These are phyloP conservation scores for Musa balbisiana DNA, from an alignment of 202 grass and related monocot genomes.

Conservation along the genomic window DNA sequence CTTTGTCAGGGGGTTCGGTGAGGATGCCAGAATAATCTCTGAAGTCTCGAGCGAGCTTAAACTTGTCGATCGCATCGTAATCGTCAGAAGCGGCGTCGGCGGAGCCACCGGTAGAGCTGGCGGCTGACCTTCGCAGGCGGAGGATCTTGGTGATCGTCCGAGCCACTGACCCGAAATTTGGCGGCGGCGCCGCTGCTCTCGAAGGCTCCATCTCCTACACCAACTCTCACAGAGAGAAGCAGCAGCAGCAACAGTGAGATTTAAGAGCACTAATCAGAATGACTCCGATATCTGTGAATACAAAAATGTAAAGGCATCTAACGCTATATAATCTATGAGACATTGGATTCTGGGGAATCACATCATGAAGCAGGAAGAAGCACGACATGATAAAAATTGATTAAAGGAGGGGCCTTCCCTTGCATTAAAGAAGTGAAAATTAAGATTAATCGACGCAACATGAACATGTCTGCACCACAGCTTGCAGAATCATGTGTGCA, in stretches of 20 bases:
- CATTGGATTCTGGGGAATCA: not conserved
- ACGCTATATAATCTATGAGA: not conserved
- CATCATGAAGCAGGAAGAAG: not conserved
- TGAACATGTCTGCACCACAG: not conserved
- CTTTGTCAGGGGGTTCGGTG: not conserved
- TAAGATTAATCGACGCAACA: not conserved
- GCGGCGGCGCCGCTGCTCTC: not conserved
- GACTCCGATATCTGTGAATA: not conserved
- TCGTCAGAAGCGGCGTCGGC: not conserved
- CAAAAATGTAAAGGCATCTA: not conserved
- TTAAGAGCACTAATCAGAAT: not conserved
- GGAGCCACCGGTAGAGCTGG: not conserved
- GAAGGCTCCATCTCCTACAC: not conserved
- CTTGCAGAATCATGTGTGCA: not conserved
- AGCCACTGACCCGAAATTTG: conserved; percentile 3
- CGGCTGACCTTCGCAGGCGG: conserved; percentile 1
- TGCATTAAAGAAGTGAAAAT: not conserved
- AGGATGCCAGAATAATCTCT: conserved; percentile 1
- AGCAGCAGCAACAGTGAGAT: not conserved
- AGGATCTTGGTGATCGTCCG: conserved; percentile 15
- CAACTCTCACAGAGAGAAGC: not conserved
- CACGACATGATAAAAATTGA: not conserved
- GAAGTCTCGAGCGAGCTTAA: conserved; percentile 3
- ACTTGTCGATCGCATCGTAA: not conserved
- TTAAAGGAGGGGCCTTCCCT: not conserved